Base-by-base conservation (phyloP, 768 basidiomycete species). In the Pulveroboletus sp. region DNA sequence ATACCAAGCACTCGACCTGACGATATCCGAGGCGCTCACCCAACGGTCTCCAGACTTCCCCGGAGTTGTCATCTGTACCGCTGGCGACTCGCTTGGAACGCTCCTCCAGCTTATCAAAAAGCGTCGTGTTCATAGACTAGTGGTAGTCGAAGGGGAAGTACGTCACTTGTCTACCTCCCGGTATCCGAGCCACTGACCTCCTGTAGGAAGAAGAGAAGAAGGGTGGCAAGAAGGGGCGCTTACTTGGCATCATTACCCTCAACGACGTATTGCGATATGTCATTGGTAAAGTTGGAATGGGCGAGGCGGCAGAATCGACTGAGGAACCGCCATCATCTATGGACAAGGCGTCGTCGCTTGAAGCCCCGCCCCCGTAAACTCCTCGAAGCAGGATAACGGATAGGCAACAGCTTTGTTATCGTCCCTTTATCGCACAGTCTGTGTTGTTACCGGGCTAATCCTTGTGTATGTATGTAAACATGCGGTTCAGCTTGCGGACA, bases 1-100 rank as follows among this genome's bases (percentile, higher is more conserved):
- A 24, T 99, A 98, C 68, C 92, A 94, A 65, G 84, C 91, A n/a
- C 81, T 99, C 15, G 95, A 98, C 70, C 75, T 96, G 49, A 97
- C 88, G 17, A 89, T 99, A 57, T 82, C 84, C 33, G 88, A 95
- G 69, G 96, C 96, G 2, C 78, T 99, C 43, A 85, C 83, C 55
- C 89, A 94, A 64, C 87, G 96, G 14, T 87, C 92, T 13, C 80
- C 89, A 8, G 95, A 98, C 69, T 99, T 99, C 66, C 90, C 93
- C 8, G 96, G 96, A 13, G 94, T 98, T 7, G 91, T 98, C 47
- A 89, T 95, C 17, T 98, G 96, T 65, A 92, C 90, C 1, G 90
- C 92, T 1, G 79, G 84, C 2, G 95, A 98, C 64, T 94, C 94
- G 0, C 75, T 99, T 26, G 89, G 87, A 4, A 93, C 91, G 2